phyloP scores from a whole-genome alignment of 2,329 filamentous ascomycete species.

The Grosmannia penicillata region DNA sequence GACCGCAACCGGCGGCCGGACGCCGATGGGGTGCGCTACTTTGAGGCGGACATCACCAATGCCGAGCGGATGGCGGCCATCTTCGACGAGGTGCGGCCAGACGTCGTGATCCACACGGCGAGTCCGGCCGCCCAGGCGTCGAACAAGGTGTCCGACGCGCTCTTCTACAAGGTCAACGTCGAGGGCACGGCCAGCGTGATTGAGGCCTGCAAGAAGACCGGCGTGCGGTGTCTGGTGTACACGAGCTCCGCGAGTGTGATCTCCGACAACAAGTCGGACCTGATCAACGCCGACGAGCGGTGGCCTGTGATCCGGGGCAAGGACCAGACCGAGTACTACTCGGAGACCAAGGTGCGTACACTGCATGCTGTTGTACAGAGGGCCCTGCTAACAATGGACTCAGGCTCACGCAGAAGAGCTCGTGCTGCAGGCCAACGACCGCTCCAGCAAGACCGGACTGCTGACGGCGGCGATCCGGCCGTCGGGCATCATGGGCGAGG shows the following conservation, averaged over 20 bases:
- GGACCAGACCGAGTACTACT: conserved; percentile 68
- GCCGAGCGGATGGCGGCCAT: conserved; percentile 42
- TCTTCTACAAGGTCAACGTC: conserved; percentile 74
- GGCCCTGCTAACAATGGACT: neutral
- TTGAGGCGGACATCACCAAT: conserved; percentile 67
- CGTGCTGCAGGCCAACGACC: conserved; percentile 57
- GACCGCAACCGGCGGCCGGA: conserved; percentile 48
- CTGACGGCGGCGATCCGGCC: conserved; percentile 72
- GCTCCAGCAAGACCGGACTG: conserved; percentile 31
- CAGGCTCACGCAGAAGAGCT: conserved; percentile 66
- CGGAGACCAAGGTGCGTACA: conserved; percentile 62
- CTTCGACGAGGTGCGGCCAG: conserved; percentile 53
- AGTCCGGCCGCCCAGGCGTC: conserved; percentile 47
- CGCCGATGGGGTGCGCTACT: conserved; percentile 46
- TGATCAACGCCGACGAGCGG: conserved; percentile 72
- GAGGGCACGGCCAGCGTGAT: conserved; percentile 71
- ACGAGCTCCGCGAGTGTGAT: conserved; percentile 82
- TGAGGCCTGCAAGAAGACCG: conserved; percentile 52
- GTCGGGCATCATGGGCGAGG: conserved; percentile 81
- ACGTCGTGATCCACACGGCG: conserved; percentile 85
- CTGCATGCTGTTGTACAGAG: neutral
- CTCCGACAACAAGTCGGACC: conserved; percentile 64
- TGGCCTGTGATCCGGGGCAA: conserved; percentile 63
- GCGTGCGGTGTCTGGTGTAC: conserved; percentile 74
- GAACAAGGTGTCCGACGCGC: conserved; percentile 36